These are phyloP conservation scores for Salix udensis DNA, from an alignment of 345 rosid species.

Conservation along the genomic window DNA sequence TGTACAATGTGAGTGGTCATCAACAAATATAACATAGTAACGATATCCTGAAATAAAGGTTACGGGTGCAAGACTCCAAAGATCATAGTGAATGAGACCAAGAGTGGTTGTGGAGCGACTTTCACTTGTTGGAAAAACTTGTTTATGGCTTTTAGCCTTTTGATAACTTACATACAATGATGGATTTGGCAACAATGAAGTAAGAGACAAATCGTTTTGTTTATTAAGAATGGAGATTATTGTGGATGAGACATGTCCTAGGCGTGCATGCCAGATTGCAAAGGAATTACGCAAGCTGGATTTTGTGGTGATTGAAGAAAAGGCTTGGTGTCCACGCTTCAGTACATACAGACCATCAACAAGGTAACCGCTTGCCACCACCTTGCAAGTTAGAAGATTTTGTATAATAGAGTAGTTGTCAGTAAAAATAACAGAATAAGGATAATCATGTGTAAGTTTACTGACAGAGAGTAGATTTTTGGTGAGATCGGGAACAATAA, in stretches of 20 bases:
- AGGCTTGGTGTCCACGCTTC: not conserved
- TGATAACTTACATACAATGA: not conserved
- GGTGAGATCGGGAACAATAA: conserved; percentile 8
- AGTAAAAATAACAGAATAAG: not conserved
- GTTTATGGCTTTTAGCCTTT: conserved; percentile 3
- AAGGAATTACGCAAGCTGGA: not conserved
- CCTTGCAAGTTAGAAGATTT: not conserved
- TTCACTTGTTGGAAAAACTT: not conserved
- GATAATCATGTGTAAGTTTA: not conserved
- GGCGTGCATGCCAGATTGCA: conserved; percentile 5
- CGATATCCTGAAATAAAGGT: not conserved
- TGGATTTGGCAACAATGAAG: not conserved
- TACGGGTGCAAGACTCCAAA: not conserved
- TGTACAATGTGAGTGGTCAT: not conserved
- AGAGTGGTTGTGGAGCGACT: not conserved
- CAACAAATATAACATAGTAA: not conserved
- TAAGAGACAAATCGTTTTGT: not conserved
- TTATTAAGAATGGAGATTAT: not conserved
- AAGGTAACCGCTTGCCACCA: not conserved
- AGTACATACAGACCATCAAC: conserved; percentile 3
- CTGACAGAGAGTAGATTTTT: conserved; percentile 14
- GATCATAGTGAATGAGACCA: not conserved
- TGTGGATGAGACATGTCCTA: not conserved
- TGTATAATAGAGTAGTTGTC: not conserved
- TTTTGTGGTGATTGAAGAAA: not conserved